These are phyloP conservation scores for Peronospora destructor DNA, from an alignment of 352 stramenopile genomes.

Conservation along the genomic window DNA sequence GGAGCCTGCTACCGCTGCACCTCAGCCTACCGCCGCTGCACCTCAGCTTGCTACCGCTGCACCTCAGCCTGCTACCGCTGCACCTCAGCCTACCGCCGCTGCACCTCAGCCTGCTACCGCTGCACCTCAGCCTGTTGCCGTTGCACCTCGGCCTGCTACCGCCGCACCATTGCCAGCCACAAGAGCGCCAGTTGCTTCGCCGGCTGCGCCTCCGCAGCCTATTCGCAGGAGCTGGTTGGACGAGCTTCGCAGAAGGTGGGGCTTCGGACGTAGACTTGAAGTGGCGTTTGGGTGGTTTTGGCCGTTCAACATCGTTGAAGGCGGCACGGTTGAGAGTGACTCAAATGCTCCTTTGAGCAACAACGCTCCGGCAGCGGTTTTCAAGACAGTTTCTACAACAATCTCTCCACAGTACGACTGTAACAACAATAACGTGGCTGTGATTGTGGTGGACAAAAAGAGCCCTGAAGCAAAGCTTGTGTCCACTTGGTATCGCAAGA, in stretches of 20 bases:
- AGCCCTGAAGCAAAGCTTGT: conserved; percentile 24
- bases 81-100: neutral
- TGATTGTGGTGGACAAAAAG: conserved; percentile 25
- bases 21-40: neutral
- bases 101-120: neutral
- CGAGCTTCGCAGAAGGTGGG: conserved; percentile 17
- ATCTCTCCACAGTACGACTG: conserved; percentile 12
- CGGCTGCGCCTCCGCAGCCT: conserved; percentile 5
- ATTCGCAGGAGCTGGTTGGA: conserved; percentile 1
- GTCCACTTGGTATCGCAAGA: conserved; percentile 36
- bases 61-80: neutral
- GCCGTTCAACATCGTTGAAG: conserved; percentile 1
- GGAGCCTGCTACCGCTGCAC: neutral
- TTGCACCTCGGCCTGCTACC: neutral
- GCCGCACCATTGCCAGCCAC: conserved; percentile 4
- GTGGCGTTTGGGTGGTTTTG: conserved; percentile 12
- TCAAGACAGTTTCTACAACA: neutral
- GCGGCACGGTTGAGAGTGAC: neutral
- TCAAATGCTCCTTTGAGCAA: neutral
- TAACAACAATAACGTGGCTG: conserved; percentile 29
- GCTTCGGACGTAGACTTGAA: conserved; percentile 11
- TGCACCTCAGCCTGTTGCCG: neutral
- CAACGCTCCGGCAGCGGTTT: neutral
- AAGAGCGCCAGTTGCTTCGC: conserved; percentile 1
- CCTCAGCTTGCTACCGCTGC: neutral